A percentile compares a stretch with the other conserved stretches of the same genome.
These are phyloP conservation scores for Starmerella riodocensis DNA, from an alignment of 805 yeast species.

Conservation along the genomic window DNA sequence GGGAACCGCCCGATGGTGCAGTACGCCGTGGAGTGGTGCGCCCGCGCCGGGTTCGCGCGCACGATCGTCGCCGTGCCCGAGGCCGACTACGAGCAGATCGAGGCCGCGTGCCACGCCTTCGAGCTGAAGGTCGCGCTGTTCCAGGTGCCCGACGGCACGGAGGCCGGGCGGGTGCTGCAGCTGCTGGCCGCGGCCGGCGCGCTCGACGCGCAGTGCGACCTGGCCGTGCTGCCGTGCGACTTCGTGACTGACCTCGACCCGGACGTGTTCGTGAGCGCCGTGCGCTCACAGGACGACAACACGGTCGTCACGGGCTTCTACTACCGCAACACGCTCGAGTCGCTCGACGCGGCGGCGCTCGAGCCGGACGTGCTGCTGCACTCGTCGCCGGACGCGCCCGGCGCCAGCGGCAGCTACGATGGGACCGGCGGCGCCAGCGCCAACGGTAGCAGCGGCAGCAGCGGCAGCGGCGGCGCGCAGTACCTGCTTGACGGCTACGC, in stretches of 20 bases:
- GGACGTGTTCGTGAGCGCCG: conserved; percentile 70
- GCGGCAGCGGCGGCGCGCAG: too few species aligned
- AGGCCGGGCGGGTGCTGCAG: conserved; percentile 18
- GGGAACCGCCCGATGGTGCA: conserved; percentile 83
- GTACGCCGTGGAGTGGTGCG: conserved; percentile 88
- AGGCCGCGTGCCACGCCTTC: conserved; percentile 8
- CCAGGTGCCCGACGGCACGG: conserved; percentile 10
- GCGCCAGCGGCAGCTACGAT: too few species aligned
- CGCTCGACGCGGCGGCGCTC: conserved; percentile 63
- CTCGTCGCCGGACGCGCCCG: conserved; percentile 24
- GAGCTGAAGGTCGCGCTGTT: conserved; percentile 6
- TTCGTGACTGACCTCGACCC: conserved; percentile 88
- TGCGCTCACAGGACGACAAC: conserved; percentile 52
- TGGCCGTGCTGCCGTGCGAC: conserved; percentile 87
- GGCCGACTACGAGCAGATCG: conserved; percentile 32
- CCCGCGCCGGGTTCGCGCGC: conserved; percentile 53
- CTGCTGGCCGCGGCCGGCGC: conserved; percentile 6
- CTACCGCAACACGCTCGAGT: conserved; percentile 61
- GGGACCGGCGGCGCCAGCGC: too few species aligned
- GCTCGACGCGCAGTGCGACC: conserved; percentile 31
- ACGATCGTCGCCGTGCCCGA: conserved; percentile 50
- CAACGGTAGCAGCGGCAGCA: too few species aligned
- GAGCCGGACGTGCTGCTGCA: conserved; percentile 46
- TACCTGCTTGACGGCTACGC: conserved; percentile 59
- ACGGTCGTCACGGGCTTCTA: conserved; percentile 59